Base-by-base conservation (phyloP, 768 basidiomycete species). In the Glaciozyma martinii region DNA sequence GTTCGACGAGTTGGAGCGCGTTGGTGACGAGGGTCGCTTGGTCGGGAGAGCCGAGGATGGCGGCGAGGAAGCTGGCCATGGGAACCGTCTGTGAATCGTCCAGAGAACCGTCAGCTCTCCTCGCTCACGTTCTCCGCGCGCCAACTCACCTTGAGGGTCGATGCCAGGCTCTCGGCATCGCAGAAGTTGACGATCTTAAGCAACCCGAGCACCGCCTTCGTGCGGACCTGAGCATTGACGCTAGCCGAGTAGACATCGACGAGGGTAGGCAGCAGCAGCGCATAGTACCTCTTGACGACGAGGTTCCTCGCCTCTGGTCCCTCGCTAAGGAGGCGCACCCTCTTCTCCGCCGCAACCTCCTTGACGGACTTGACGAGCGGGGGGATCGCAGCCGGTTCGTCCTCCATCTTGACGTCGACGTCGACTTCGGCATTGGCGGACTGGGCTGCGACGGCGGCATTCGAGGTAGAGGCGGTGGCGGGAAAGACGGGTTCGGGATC, bases 181-280 rank as follows among this genome's bases (percentile, higher is more conserved):
- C 90, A 80, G 76, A 92, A 98, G 66, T 89, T 88, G 62, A 94
- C 84, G 3, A 94, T 91, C 76, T 97, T 95, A 68, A 95, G 77
- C 57, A 98, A 73, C 2, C 87, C 90, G 0, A 86, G 88, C 67
- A 98, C 79, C 0, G 91, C 90, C 79, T 94, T 93, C 50, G 88
- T 83, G 65, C 95, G 82, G 16, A 98, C 85, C 3, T 89, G 85
- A 0, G 86, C 84, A 56, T 86, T 85, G 32, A 98, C 93, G 75
- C 90, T 95, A 37, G 95, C 94, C n/a, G 93, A 88, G 77, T 97
- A 98, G n/a, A 99, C 93, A 72, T 98, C 95, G 64, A 98, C 86
- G 61, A 99, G 82, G 61, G 95, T 90, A 1, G 95, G 95, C 0
- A 97, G 86, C 72, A 91, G 84, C 42, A 94, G 80, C 55, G 84